A percentile compares a stretch with the other conserved stretches of the same genome.
These are phyloP conservation scores for Coprinellus micaceus DNA, from an alignment of 768 basidiomycete species.

Conservation along the genomic window DNA sequence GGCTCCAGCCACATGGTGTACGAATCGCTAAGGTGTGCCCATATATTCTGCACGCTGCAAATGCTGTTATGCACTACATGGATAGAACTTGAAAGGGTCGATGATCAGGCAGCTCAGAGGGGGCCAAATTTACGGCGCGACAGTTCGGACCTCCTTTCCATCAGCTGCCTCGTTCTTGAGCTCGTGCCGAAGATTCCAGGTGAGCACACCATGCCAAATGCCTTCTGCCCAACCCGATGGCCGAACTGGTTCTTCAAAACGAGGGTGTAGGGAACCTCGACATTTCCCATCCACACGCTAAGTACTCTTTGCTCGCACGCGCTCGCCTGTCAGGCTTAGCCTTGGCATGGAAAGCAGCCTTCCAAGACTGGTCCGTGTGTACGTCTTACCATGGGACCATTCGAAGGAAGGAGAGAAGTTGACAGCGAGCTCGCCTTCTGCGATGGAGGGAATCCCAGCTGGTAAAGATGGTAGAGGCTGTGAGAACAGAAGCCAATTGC, in stretches of 20 bases:
- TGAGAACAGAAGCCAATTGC: neutral
- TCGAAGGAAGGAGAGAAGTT: neutral
- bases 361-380: neutral
- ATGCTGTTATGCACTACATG: too few species aligned
- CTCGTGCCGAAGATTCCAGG: conserved; percentile 2
- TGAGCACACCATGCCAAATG: neutral
- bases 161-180: neutral
- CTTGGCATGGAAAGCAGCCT: neutral
- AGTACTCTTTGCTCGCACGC: neutral
- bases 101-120: too few species aligned
- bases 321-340: neutral
- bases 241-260: neutral
- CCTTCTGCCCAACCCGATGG: neutral
- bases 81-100: too few species aligned
- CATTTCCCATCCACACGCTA: neutral
- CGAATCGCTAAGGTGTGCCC: too few species aligned
- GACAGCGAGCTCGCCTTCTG: neutral
- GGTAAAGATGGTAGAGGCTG: neutral
- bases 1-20: too few species aligned
- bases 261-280: neutral
- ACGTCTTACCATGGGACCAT: neutral
- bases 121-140: too few species aligned
- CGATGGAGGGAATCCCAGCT: neutral
- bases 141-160: neutral
- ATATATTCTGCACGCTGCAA: too few species aligned